Evolutionary conservation across 1,284 basidiomycete species (phyloP), one percentile per base, ranked within the genome.

Genomic region (Cronartium quercuum): DNA sequence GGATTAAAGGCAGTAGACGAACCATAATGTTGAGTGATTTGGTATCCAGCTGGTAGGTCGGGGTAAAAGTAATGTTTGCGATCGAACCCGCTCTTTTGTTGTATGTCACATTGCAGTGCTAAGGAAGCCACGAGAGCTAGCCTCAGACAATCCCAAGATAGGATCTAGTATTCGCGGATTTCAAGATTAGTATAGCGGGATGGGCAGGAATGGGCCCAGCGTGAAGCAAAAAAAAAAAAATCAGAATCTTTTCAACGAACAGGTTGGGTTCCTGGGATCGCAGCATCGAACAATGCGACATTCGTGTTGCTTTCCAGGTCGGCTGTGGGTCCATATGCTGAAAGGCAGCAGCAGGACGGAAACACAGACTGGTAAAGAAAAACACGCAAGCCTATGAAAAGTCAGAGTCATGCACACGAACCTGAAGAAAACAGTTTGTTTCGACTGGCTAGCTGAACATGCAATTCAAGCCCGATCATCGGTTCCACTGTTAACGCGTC

Each of bases 11-110:
- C 62, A 58, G 35, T 63, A 10, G 34, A 79, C 87, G 73, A 71
- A 90, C 90, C 85, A 82, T 98, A 97, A 78, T 92, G 90, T 80
- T 98, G 95, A 0, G 95, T 98, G 77, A 98, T 95, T 83, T 99
- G 96, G 82, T 94, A 98, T 0, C 94, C 95, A 2, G 90, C 85
- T 0, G 96, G 93, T 40, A 97, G 86, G 82, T 98, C 95, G 1
- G 92, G 87, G 81, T 99, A 98, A 82, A 98, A 98, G 82, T 98
- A 99, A 82, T 98, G 95, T 81, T 99, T 99, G 78, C 95, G 85
- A 82, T 99, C 95, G 78, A 97, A 97, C 1, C 90, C 86, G 0
- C 91, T 94, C n/a, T 86, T 85, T 0, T 78, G 78, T 78, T 91
- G 90, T 9, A 98, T 85, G 0, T 86, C 78, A 60, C 91, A 89